Evolutionary conservation across 2,329 filamentous ascomycete species (phyloP), one percentile per base, ranked within the genome.

Genomic region (Cercospora sp.): DNA sequence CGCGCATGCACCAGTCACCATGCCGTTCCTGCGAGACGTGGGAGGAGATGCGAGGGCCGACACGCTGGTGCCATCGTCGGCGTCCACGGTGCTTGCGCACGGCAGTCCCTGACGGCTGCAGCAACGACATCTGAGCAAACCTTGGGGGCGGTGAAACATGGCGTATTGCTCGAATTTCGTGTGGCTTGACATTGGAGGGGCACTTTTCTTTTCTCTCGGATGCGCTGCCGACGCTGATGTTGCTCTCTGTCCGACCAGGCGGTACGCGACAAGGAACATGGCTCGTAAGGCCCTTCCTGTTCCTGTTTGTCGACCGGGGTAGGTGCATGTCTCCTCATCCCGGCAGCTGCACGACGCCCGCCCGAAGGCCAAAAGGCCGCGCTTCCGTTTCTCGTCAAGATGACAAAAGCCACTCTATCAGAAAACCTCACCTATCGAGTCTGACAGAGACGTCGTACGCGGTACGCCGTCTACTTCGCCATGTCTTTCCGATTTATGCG

Each of bases 131-230:
- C 5, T 13, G 18, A 10, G 53, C 53, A 16, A 58, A 58, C 26
- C 26, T 30, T 30, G 53, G 26, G 26, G 53, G 53, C 53, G 53
- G 30, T 58, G 53, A 58, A 58, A 58, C 53, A 58, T 58, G 53
- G 53, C 53, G 53, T n/a, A 8, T 28, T 58, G 53, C 53, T 30
- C 6, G 30, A 26, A 58, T 33, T n/a, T 18, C 53, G 53, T 58
- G 53, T 30, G 53, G 26, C 30, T 18, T 58, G 53, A 30, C 53
- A 28, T 31, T 57, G 23, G 53, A 31, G n/a, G 53, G 8, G 53
- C 20, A n/a, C 53, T 57, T 57, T 57, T 57, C 26, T 31, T 18
- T 9, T 57, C 26, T 57, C 13, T 57, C 53, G 53, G 53, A 57
- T 57, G 53, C 13, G 53, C 53, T 28, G 53, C 53, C 23, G 53